Percentiles rank a stretch among this genome's conserved stretches.
Evolutionary conservation across 2,329 filamentous ascomycete species (phyloP).

Genomic region (Sporothrix brunneoviolacea): DNA sequence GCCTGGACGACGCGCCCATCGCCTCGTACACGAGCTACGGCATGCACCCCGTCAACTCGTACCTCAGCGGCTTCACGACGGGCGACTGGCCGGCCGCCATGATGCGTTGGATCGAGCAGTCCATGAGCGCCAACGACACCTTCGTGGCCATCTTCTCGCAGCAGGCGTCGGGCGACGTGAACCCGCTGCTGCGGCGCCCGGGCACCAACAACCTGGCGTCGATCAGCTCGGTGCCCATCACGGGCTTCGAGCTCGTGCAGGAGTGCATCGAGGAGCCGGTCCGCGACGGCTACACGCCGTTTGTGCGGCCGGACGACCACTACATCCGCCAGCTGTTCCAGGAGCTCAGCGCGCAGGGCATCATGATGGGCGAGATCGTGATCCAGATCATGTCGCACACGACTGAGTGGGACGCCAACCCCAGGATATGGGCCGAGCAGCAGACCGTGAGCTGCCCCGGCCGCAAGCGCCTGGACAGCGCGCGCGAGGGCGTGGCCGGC

Average conservation of each 20-base stretch:
- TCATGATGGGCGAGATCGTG: slow-evolving; percentile 1
- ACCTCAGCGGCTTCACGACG: background rate
- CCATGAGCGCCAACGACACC: background rate
- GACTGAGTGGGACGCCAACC: background rate
- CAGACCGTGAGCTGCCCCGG: too few species aligned
- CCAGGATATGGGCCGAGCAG: too few species aligned
- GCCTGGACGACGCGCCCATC: background rate
- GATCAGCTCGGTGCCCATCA: background rate
- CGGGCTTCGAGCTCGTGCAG: background rate
- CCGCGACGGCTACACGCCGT: background rate
- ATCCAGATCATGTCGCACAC: slow-evolving; percentile 1
- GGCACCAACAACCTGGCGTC: background rate
- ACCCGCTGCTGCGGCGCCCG: background rate
- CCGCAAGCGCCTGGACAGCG: too few species aligned
- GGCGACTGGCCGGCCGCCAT: slow-evolving; percentile 1
- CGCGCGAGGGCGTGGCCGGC: too few species aligned
- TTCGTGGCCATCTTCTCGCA: background rate
- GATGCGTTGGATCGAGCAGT: background rate
- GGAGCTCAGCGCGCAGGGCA: background rate
- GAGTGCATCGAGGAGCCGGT: background rate
- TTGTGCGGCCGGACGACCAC: background rate
- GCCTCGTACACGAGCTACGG: background rate
- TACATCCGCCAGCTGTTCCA: background rate
- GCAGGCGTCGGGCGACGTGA: background rate
- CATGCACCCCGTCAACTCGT: slow-evolving; percentile 1